Evolutionary conservation across 1,139 yeast species (phyloP).

Genomic region (Groenewaldozyma auringiensis): DNA sequence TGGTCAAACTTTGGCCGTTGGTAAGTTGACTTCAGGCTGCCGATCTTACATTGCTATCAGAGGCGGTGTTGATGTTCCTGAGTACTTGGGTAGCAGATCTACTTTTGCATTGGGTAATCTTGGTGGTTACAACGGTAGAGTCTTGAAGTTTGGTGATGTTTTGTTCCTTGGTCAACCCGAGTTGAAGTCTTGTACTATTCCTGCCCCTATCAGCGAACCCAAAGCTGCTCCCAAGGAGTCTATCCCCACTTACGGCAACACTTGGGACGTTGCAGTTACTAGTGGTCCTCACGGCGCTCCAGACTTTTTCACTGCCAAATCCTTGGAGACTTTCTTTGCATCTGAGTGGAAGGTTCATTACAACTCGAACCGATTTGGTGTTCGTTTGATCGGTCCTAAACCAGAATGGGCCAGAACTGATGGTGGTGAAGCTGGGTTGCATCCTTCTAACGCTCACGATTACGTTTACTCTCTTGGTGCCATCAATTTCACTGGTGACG

Average conservation of each 20-base stretch:
- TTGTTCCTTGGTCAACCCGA: conserved; percentile 76
- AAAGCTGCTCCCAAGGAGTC: conserved; percentile 46
- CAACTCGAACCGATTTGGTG: conserved; percentile 94
- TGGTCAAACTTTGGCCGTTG: conserved; percentile 74
- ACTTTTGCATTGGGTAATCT: conserved; percentile 91
- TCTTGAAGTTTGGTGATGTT: conserved; percentile 85
- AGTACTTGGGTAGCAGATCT: conserved; percentile 90
- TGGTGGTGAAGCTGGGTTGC: conserved; percentile 97
- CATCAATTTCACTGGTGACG: conserved; percentile 95
- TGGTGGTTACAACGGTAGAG: conserved; percentile 94
- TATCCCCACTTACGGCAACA: conserved; percentile 52
- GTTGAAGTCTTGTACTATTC: conserved; percentile 57
- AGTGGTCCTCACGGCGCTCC: conserved; percentile 98
- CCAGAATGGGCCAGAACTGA: conserved; percentile 96
- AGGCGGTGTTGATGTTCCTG: conserved; percentile 91
- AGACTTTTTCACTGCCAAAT: conserved; percentile 77
- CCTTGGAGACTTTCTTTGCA: conserved; percentile 63
- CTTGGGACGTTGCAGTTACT: conserved; percentile 87
- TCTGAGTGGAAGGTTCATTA: conserved; percentile 91
- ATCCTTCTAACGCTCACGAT: conserved; percentile 96
- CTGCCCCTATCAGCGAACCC: conserved; percentile 64
- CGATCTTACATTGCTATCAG: conserved; percentile 83
- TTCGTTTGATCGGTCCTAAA: conserved; percentile 88
- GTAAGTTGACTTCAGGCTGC: conserved; percentile 75
- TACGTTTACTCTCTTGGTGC: conserved; percentile 96